Conservation (phyloP, 768 basidiomycete genomes). For the Lactarius sp. region DNA sequence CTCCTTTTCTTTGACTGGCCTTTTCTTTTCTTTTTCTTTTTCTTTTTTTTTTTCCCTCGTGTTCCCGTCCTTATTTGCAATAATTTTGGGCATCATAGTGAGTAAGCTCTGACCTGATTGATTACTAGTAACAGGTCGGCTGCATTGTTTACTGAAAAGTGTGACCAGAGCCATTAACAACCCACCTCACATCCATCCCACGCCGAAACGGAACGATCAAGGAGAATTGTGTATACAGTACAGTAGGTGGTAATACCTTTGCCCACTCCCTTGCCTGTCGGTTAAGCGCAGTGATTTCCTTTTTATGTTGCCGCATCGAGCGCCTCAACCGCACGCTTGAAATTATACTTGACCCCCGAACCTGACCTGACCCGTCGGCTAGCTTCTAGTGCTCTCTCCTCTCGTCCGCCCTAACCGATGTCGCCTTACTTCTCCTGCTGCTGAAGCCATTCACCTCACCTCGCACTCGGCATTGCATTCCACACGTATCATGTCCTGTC, state of each 20-base stretch:
- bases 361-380: conserved; percentile 8
- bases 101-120: neutral
- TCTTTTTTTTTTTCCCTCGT: neutral
- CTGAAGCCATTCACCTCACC: conserved; percentile 2
- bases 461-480: conserved; percentile 12
- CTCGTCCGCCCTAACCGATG: conserved; percentile 14
- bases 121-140: too few relatives aligned
- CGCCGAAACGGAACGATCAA: too few relatives aligned
- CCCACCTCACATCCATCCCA: neutral
- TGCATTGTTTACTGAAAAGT: too few relatives aligned
- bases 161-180: neutral
- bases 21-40: neutral
- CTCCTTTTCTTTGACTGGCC: too few relatives aligned
- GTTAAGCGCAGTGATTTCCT: conserved; percentile 24
- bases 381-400: conserved; percentile 3
- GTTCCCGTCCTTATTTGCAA: conserved; percentile 11
- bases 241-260: conserved; percentile 4
- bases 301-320: conserved; percentile 18
- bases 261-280: neutral
- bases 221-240: neutral
- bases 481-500: conserved; percentile 27
- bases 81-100: conserved; percentile 10
- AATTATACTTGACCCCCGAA: neutral
- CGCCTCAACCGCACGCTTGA: conserved; percentile 19
- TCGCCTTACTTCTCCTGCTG: conserved; percentile 18